Base-by-base conservation (phyloP, 805 yeast genomes). In the Candida coquimbonensis region DNA sequence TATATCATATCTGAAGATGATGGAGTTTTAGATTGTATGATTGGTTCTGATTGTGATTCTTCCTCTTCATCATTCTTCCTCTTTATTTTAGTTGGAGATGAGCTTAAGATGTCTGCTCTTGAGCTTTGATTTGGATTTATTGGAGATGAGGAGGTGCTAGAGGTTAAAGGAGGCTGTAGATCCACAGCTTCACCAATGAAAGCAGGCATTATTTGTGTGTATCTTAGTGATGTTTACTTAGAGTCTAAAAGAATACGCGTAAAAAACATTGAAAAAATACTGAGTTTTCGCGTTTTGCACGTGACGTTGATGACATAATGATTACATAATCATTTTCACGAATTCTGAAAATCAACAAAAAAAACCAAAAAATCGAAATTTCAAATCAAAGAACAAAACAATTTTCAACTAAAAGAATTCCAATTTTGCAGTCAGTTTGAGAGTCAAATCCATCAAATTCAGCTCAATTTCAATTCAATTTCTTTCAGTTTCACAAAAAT, bases 1-100 rank as follows among this genome's bases (percentile, higher is more conserved):
- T 75, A 80, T 11, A 67, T 67, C 88, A 86, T 83, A 57, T 85
- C 90, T 9, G 83, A 75, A 3, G 68, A 54, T 32, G 62, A 57
- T 7, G 48, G 48, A 1, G 45, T 43, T 14, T 46, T 43, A 5
- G 47, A 49, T 39, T 42, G 38, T 16, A 19, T 17, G 5, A 37
- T 24, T 16, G 16, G 16, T 38, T 36, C 27, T 4, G 43, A 39
- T 40, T 35, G 47, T 16, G 49, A 43, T 9, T 45, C 40, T 6
- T 38, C 12, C 4, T 27, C 9, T 13, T 29, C 19, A 8, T 32
- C 33, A 9, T 41, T 32, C 19, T 13, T 25, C 12, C 3, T 19
- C 14, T 14, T 36, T 11, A 38, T 33, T 25, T 47, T 47, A 7
- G 48, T 44, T 21, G 61, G 60, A 2, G 61, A 56, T 7, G 60